Base-by-base conservation (phyloP, 768 basidiomycete genomes). In the Collybiopsis luxurians region DNA sequence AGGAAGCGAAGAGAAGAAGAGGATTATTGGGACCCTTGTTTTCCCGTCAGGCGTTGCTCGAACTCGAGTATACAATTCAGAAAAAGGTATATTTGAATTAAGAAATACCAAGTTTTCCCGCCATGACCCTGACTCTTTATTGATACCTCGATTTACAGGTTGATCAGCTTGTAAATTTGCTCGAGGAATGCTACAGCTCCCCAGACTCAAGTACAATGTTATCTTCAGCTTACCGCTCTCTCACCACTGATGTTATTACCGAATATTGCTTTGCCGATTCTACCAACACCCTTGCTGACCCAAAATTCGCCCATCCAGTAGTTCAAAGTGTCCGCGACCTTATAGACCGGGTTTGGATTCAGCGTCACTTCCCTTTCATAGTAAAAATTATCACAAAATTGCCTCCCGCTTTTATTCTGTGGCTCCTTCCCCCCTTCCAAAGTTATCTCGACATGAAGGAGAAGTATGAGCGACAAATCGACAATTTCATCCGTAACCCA, bases 221-320 rank as follows among this genome's bases (percentile, higher is more conserved):
- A 13, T 34, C 31, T 13, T 5, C 13, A 34, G 5, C 31, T 60
- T 68, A 67, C 52, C 66, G 61, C 27, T 64, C 64, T 27, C 57
- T 63, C 9, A 60, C 70, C 3, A 59, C 72, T 39, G 71, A 74
- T 21, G 59, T 73, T 31, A 67, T 73, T 45, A 67, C 66, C 12
- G 57, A 64, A 19, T 73, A 70, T 58, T 72, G 69, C 62, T 69
- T 70, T 46, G 67, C 65, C 19, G 63, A 62, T 23, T 64, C 64
- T 1, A 68, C 64, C 48, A 60, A 66, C 31, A 62, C 65, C 2
- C 58, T 69, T 28, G 60, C 5, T 13, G 13, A 6, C 5, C 31
- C 31, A 5, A 34, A 34, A 5, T 34, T 34, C 13, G 5, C 31
- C 17, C 40, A 71, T 30, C 67, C 65, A 11, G 40, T 68, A 45